Evolutionary conservation across 768 basidiomycete genomes (phyloP), one percentile per base, ranked within the genome.

Genomic region (Tulasnella sp.): DNA sequence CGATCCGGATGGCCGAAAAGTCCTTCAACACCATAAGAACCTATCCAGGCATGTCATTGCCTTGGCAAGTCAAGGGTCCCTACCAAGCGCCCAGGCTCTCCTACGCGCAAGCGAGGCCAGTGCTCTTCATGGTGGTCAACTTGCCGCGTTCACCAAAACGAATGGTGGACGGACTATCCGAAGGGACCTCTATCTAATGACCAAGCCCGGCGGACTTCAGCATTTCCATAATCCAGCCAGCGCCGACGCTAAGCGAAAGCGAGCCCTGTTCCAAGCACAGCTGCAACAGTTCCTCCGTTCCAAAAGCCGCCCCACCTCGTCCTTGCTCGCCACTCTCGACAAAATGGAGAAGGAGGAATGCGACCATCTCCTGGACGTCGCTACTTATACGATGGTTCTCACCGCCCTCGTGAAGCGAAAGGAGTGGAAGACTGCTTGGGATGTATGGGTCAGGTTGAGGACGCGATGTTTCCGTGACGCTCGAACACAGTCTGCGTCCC

Each of bases 391-490:
- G 46, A 46, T 46, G 46, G 18, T 46, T 20, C 58, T 78, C 22
- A 9, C n/a, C 37, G 31, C 77, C 34, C 44, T 78, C 18, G 64
- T 78, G 3, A 31, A 42, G 40, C 50, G 60, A 40, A 78, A 78
- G 37, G 44, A 37, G 54, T 78, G 77, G 77, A 42, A 42, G 34
- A 34, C 42, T 0, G 77, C 77, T 28, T 78, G 77, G 77, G 34
- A 64, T 28, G 24, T 78, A 24, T 78, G 77, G 77, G 58, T 42
- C 31, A 28, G 58, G 37, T 46, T 78, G 77, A 48, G 64, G 22
- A 54, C 28, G 18, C 77, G 77, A 41, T 78, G 77, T 24, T 42
- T 78, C 41, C 24, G 41, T 9, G 54, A 60, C 4, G 50, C 77
- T n/a, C 24, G 58, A 31, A 69, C 64, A 1, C 28, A 48, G 31